Evolutionary conservation across 2,329 filamentous ascomycete genomes (phyloP).

Genomic region (Podosphaera xanthii): DNA sequence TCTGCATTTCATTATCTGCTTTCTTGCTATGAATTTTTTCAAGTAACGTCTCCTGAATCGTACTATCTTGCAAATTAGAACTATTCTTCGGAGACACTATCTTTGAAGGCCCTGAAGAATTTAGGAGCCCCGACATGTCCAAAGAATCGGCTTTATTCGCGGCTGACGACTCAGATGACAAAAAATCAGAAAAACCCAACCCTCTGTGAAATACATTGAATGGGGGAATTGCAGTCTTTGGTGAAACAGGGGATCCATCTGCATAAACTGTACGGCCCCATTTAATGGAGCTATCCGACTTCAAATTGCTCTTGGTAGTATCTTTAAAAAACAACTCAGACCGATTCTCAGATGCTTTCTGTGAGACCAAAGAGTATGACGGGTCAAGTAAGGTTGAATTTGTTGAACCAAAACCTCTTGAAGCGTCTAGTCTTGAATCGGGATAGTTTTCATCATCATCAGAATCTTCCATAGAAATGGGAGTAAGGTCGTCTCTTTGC

Average conservation of each 20-base stretch:
- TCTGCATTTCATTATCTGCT: constrained; percentile 9
- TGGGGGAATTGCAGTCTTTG: neutral
- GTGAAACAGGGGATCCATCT: neutral
- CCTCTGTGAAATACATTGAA: neutral
- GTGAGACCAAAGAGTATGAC: constrained; percentile 12
- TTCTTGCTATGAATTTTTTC: constrained; percentile 1
- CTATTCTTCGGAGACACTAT: constrained; percentile 46
- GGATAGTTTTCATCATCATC: constrained; percentile 21
- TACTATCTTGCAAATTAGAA: constrained; percentile 55
- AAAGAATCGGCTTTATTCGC: neutral
- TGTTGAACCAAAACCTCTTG: constrained; percentile 15
- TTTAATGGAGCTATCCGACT: neutral
- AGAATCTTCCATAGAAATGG: constrained; percentile 31
- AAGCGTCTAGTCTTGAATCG: constrained; percentile 16
- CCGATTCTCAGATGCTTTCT: constrained; percentile 7
- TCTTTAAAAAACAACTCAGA: constrained; percentile 6
- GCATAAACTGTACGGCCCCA: neutral
- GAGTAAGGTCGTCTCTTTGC: constrained; percentile 23
- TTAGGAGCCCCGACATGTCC: neutral
- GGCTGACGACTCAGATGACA: neutral
- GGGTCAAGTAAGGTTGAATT: constrained; percentile 14
- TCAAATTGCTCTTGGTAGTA: constrained; percentile 6
- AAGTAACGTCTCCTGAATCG: constrained; percentile 27
- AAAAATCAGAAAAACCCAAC: neutral
- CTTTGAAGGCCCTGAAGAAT: constrained; percentile 25